Conservation (phyloP, 345 rosid genomes). For the Tarenaya hassleriana region DNA sequence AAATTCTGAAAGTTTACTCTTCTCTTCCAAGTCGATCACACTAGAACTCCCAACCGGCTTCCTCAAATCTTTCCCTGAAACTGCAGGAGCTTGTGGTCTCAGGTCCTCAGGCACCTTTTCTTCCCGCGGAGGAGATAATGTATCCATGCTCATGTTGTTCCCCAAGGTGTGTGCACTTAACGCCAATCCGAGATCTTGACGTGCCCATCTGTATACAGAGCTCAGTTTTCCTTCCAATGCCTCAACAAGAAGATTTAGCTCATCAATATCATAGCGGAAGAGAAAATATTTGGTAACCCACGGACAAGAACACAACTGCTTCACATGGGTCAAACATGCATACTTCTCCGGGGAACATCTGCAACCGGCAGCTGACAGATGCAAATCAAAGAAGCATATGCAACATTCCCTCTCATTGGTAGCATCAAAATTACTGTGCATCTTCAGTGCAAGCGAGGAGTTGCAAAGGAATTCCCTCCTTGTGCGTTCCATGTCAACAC, state of each 20-base stretch:
- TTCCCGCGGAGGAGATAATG: conserved; percentile 36
- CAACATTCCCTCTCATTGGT: conserved; percentile 85
- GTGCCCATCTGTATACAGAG: conserved; percentile 97
- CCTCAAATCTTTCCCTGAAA: conserved; percentile 31
- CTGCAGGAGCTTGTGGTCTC: conserved; percentile 32
- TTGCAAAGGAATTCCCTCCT: conserved; percentile 60
- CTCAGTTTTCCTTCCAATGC: conserved; percentile 95
- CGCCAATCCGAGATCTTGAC: conserved; percentile 86
- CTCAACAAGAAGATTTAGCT: conserved; percentile 82
- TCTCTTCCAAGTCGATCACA: conserved; percentile 23
- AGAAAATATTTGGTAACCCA: conserved; percentile 64
- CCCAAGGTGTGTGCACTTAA: conserved; percentile 46
- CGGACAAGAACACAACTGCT: conserved; percentile 75
- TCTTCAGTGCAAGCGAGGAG: conserved; percentile 62
- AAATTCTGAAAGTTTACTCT: conserved; percentile 30
- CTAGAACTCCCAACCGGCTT: conserved; percentile 22
- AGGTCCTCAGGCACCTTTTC: conserved; percentile 26
- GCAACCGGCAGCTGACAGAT: conserved; percentile 96
- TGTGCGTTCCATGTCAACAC: conserved; percentile 67
- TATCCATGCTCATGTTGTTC: conserved; percentile 35
- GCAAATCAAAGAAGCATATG: conserved; percentile 87
- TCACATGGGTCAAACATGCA: conserved; percentile 83
- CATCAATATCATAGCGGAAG: conserved; percentile 76
- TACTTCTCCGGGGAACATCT: conserved; percentile 84
- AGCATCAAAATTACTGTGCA: conserved; percentile 87